Percentiles rank a stretch among this genome's conserved stretches.
phyloP scores from a whole-genome alignment of 495 filamentous ascomycete genomes.

The Entonaema liquescens region DNA sequence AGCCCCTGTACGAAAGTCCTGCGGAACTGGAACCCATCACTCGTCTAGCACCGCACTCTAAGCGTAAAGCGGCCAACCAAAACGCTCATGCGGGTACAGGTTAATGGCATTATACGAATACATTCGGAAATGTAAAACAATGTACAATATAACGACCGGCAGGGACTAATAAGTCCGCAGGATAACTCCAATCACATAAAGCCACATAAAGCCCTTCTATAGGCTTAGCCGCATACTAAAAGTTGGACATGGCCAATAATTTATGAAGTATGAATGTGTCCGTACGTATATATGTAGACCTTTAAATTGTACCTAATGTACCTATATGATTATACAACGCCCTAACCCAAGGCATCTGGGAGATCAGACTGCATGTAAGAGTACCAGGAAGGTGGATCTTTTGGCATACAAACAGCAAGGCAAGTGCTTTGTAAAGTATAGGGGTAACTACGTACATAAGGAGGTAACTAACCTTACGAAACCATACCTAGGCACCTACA shows the following conservation, averaged over 20 bases:
- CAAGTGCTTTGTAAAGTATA: slow-evolving; percentile 19
- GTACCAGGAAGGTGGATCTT: no score
- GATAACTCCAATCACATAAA: slow-evolving; percentile 9
- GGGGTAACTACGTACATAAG: neutral
- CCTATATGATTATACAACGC: no score
- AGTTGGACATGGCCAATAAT: no score
- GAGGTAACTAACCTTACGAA: no score
- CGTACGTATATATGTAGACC: neutral
- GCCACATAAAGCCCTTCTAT: neutral
- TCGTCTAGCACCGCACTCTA: neutral
- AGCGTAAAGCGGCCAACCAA: neutral
- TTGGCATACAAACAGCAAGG: slow-evolving; percentile 2
- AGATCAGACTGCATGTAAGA: no score
- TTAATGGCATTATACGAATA: neutral
- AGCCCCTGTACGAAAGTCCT: slow-evolving; percentile 28
- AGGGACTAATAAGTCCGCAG: neutral
- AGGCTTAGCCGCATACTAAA: neutral
- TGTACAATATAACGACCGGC: slow-evolving; percentile 15
- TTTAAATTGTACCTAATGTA: no score
- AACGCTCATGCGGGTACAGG: neutral
- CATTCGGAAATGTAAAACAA: slow-evolving; percentile 13
- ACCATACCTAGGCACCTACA: neutral
- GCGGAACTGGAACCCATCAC: slow-evolving; percentile 13
- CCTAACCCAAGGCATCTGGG: no score
- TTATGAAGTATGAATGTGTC: neutral